These are phyloP conservation scores for Mycena pura DNA, from an alignment of 768 basidiomycete species.

Conservation along the genomic window DNA sequence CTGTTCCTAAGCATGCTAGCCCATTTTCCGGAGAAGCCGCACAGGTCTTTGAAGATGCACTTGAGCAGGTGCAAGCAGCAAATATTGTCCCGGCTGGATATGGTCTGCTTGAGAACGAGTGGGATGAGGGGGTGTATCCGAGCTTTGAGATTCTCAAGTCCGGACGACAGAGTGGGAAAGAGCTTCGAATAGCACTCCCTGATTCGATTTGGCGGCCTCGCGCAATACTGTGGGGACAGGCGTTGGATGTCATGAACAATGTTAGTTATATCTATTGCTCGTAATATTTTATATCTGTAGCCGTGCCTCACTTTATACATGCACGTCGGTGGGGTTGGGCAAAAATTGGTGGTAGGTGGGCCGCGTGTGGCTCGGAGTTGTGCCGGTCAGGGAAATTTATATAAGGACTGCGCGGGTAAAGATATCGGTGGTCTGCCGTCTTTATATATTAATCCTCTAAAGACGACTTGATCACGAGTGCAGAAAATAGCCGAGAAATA, in stretches of 20 bases:
- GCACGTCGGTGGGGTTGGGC: not conserved
- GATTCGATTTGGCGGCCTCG: conserved; percentile 23
- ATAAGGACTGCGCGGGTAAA: too few relatives aligned
- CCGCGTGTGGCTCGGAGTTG: too few relatives aligned
- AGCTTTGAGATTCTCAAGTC: conserved; percentile 15
- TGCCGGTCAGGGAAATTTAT: too few relatives aligned
- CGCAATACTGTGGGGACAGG: conserved; percentile 25
- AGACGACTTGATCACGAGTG: too few relatives aligned
- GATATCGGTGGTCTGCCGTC: too few relatives aligned
- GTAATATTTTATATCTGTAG: not conserved
- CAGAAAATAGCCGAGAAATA: too few relatives aligned
- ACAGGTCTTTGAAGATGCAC: not conserved
- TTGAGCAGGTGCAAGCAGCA: not conserved
- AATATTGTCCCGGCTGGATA: conserved; percentile 17
- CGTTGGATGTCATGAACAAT: conserved; percentile 6
- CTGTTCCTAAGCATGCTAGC: conserved; percentile 5
- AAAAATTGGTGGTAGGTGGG: too few relatives aligned
- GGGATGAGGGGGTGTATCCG: conserved; percentile 22
- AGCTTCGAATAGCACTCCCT: conserved; percentile 16
- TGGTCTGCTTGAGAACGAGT: conserved; percentile 23
- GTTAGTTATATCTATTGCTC: not conserved
- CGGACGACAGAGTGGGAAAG: conserved; percentile 3
- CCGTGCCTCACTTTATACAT: not conserved
- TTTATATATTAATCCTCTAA: too few relatives aligned
- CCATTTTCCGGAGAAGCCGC: conserved; percentile 7